Base-by-base conservation (phyloP, 108 stramenopile species). In the Pseudonitzschia multiseries region DNA sequence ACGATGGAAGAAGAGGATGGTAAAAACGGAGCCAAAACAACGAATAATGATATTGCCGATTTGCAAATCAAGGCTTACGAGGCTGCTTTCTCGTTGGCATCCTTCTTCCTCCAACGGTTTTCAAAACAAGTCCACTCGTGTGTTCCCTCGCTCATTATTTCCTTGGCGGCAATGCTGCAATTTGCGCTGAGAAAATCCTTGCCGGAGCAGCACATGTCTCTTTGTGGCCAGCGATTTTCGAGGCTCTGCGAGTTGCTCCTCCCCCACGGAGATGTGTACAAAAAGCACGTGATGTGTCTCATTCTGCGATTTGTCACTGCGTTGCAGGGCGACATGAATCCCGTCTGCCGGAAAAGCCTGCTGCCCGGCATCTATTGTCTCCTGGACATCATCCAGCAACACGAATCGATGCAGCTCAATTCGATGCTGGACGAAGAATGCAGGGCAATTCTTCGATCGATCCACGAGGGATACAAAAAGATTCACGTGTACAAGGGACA, bases 181-280 rank as follows among this genome's bases (percentile, higher is more conserved):
- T 61, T 79, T 68, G 72, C 24, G 62, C 73, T 79, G 62, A 65
- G 63, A 52, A 60, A 41, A 71, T 76, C 57, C 60, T 72, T 66
- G 36, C 65, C 53, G 62, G 81, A 70, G 65, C 61, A 56, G 17
- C 20, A 29, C 13, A 46, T 56, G 48, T 14, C 48, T 24, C 44
- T n/a, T 64, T 63, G 72, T 5, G 73, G 70, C 8, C 74, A 80
- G 26, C 46, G 67, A 29, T 62, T 80, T 71, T 42, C 63, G 48
- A 77, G 87, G 54, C 41, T 93, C 48, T 89, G 87, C 66, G 93
- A 93, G 71, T 62, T 91, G 27, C 68, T 93, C 20, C 81, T 86
- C n/a, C 81, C 84, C 14, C 90, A 93, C 80, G 85, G 81, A 48
- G 93, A 93, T n/a, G 74, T 93, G n/a, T 89, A 88, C 78, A 91